phyloP scores from a whole-genome alignment of 1,284 basidiomycete species.

The Porogramme epimiltina region DNA sequence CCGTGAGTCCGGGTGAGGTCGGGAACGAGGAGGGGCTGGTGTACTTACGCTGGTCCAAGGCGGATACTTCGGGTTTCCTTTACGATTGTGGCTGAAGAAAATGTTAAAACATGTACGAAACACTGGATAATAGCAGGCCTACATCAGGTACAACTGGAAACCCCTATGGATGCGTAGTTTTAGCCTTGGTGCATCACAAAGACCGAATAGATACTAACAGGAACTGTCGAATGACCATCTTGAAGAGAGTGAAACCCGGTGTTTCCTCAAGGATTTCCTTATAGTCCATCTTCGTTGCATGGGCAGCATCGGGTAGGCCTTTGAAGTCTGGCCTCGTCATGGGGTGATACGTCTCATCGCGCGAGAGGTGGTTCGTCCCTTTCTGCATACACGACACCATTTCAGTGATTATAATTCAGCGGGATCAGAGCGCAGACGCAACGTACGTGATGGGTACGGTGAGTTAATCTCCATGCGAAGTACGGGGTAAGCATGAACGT shows the following conservation, averaged over 20 bases:
- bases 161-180: conserved; percentile 25
- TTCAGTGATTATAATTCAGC: background rate
- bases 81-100: conserved; percentile 31
- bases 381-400: conserved; percentile 24
- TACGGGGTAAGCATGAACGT: conserved; percentile 51
- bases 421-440: background rate
- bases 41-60: conserved; percentile 34
- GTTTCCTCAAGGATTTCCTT: conserved; percentile 48
- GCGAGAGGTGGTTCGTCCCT: conserved; percentile 34
- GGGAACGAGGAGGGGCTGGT: background rate
- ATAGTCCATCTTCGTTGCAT: conserved; percentile 35
- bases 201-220: conserved; percentile 27
- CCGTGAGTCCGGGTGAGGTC: background rate
- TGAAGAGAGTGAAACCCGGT: conserved; percentile 56
- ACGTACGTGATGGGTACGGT: conserved; percentile 42
- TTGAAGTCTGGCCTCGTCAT: conserved; percentile 31
- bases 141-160: conserved; percentile 39
- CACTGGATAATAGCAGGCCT: background rate
- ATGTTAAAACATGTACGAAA: background rate
- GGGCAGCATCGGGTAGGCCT: conserved; percentile 30
- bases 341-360: conserved; percentile 39
- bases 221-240: conserved; percentile 53
- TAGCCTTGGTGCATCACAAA: no score
- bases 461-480: conserved; percentile 51
- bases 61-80: conserved; percentile 38